phyloP scores from a whole-genome alignment of 176 grass and related monocot species.

The Puccinellia tenuiflora region DNA sequence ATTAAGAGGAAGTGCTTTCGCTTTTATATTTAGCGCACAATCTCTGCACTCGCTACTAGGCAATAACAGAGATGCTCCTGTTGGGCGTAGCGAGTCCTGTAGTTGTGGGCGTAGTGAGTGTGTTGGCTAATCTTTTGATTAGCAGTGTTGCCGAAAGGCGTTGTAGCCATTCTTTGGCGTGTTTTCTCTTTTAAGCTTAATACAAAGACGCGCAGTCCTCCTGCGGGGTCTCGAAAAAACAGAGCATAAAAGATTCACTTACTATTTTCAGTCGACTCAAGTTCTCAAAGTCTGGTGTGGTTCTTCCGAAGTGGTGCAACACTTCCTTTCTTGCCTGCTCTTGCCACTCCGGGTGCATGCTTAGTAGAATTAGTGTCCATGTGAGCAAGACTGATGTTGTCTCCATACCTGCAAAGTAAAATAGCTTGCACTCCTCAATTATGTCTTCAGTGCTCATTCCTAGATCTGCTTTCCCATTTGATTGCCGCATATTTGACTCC shows the following conservation, averaged over 20 bases:
- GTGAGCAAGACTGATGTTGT: constrained; percentile 74
- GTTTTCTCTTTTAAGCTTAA: no score
- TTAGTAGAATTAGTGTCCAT: constrained; percentile 59
- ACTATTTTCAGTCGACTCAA: constrained; percentile 58
- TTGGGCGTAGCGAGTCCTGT: no score
- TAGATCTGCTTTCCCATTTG: constrained; percentile 30
- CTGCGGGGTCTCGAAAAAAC: no score
- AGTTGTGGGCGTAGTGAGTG: no score
- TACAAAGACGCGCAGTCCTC: no score
- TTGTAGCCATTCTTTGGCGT: no score
- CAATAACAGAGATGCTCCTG: background rate
- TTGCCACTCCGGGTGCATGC: constrained; percentile 82
- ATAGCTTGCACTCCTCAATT: constrained; percentile 77
- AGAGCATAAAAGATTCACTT: constrained; percentile 10
- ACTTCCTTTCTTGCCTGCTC: constrained; percentile 65
- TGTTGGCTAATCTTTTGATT: no score
- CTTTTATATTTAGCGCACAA: background rate
- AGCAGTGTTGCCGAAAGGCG: no score
- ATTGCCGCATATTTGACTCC: constrained; percentile 51
- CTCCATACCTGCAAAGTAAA: constrained; percentile 79
- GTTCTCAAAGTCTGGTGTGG: constrained; percentile 48
- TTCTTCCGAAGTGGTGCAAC: constrained; percentile 43
- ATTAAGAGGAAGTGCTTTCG: background rate
- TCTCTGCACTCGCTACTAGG: background rate
- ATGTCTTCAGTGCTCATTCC: constrained; percentile 58